Percentiles rank a stretch among this genome's conserved stretches.
These are phyloP conservation scores for Medakamo hakoo DNA, from an alignment of 139 green algal species.

Conservation along the genomic window DNA sequence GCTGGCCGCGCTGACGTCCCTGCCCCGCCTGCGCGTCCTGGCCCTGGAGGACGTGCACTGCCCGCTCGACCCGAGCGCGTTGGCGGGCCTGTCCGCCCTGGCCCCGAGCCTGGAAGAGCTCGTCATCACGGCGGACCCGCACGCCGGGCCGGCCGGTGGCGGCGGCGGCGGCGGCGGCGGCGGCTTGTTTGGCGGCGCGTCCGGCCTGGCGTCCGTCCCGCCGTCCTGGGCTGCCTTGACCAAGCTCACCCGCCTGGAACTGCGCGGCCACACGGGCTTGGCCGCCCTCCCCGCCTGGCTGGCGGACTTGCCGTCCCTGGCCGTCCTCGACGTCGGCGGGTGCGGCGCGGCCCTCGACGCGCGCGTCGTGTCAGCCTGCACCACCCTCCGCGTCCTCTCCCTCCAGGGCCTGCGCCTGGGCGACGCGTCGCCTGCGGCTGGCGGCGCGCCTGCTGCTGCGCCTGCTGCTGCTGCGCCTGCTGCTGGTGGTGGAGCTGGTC, in stretches of 20 bases:
- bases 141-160: conserved; percentile 9
- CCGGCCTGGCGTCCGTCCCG: conserved; percentile 29
- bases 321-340: not conserved
- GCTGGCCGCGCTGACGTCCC: conserved; percentile 4
- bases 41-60: conserved; percentile 31
- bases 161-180: conserved; percentile 11
- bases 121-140: conserved; percentile 3
- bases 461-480: not conserved
- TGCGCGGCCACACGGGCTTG: conserved; percentile 24
- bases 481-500: not conserved
- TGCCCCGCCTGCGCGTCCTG: conserved; percentile 17
- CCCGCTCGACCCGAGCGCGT: conserved; percentile 9
- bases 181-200: conserved; percentile 15
- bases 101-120: conserved; percentile 15
- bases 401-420: conserved; percentile 2
- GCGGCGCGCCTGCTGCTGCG: no score
- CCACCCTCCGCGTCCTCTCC: not conserved
- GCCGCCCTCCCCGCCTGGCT: conserved; percentile 16
- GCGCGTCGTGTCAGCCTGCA: not conserved
- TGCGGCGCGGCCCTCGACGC: not conserved
- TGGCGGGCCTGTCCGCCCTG: conserved; percentile 21
- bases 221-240: conserved; percentile 12
- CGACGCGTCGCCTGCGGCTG: not conserved
- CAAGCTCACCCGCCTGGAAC: conserved; percentile 3
- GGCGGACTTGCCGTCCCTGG: not conserved